Percentiles rank a stretch among this genome's conserved stretches.
Conservation (phyloP, 2,329 filamentous ascomycete genomes). For the Scorias spongiosa region DNA sequence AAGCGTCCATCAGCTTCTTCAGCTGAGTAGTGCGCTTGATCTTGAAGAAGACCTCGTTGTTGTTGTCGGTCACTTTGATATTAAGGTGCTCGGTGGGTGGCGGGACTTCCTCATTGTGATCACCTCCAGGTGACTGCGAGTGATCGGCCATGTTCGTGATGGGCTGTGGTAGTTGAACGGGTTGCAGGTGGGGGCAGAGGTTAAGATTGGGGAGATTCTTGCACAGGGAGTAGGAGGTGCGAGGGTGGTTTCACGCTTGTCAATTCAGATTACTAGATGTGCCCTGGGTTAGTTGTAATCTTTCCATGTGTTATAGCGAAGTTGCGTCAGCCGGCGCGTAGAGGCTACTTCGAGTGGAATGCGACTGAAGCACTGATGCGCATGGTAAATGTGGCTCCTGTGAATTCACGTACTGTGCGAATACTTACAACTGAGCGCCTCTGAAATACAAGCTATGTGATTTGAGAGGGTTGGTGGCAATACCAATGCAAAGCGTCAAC, state of each 20-base stretch:
- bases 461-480: too few relatives aligned
- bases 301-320: constrained; percentile 1
- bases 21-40: constrained; percentile 94
- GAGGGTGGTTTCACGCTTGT: constrained; percentile 1
- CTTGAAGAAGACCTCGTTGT: constrained; percentile 99
- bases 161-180: constrained; percentile 22
- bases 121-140: constrained; percentile 14
- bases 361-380: neutral
- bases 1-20: constrained; percentile 96
- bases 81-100: constrained; percentile 70
- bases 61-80: constrained; percentile 98
- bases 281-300: neutral
- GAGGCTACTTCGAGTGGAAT: neutral
- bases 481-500: too few relatives aligned
- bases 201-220: neutral
- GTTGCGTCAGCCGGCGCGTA: neutral
- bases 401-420: too few relatives aligned
- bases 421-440: too few relatives aligned
- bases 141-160: constrained; percentile 38
- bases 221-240: neutral
- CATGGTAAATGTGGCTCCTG: neutral
- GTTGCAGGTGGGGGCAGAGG: neutral
- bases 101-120: constrained; percentile 25
- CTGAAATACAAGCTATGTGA: too few relatives aligned
- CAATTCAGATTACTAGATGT: neutral